These are phyloP conservation scores for Candida koratica DNA, from an alignment of 805 yeast genomes.

Conservation along the genomic window DNA sequence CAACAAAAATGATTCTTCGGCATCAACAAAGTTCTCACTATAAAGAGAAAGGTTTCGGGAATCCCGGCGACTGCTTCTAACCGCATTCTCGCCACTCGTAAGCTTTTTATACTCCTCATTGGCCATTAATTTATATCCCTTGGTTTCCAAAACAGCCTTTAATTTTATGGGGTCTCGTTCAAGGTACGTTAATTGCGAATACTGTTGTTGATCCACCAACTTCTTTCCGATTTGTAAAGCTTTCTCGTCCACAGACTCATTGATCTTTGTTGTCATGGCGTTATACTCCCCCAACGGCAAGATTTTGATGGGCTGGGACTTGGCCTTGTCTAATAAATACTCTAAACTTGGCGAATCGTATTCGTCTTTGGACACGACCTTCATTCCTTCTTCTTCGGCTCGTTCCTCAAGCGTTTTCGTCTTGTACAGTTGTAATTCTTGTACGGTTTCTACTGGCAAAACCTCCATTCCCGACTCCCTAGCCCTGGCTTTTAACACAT, in stretches of 20 bases:
- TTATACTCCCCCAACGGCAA: slow-evolving; percentile 14
- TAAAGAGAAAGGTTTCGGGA: slow-evolving; percentile 14
- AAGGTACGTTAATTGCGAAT: neutral
- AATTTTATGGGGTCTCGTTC: slow-evolving; percentile 1
- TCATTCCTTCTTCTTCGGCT: slow-evolving; percentile 18
- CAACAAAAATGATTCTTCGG: slow-evolving; percentile 28
- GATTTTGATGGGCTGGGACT: slow-evolving; percentile 11
- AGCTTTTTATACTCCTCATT: slow-evolving; percentile 6
- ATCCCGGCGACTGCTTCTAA: slow-evolving; percentile 13
- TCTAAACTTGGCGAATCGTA: slow-evolving; percentile 16
- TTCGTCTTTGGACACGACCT: slow-evolving; percentile 17
- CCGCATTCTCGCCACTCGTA: slow-evolving; percentile 11
- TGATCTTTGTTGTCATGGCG: slow-evolving; percentile 8
- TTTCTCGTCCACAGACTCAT: slow-evolving; percentile 17
- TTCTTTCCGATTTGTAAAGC: slow-evolving; percentile 15
- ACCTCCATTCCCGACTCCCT: slow-evolving; percentile 25
- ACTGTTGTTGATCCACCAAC: slow-evolving; percentile 5
- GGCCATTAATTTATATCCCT: slow-evolving; percentile 3
- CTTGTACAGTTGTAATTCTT: slow-evolving; percentile 12
- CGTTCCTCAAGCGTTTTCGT: slow-evolving; percentile 16
- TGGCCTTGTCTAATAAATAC: slow-evolving; percentile 14
- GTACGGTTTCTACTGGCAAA: slow-evolving; percentile 23
- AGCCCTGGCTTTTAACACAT: slow-evolving; percentile 24
- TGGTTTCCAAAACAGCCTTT: slow-evolving; percentile 2
- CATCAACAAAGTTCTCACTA: slow-evolving; percentile 22